Evolutionary conservation across 768 basidiomycete genomes (phyloP).

Genomic region (Vararia minispora): DNA sequence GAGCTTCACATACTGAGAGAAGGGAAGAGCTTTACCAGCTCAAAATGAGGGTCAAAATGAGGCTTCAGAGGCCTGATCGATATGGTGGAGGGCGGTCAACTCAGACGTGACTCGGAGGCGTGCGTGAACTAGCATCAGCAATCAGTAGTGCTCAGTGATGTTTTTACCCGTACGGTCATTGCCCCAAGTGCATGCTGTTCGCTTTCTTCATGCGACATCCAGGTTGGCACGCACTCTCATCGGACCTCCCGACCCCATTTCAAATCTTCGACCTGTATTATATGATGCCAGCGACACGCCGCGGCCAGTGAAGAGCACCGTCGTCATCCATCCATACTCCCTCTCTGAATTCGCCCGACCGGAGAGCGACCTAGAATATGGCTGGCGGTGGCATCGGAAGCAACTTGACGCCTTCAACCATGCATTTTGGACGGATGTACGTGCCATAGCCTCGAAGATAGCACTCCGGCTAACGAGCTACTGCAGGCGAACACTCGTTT

Average conservation of each 20-base stretch:
- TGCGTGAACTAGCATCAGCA: too few species aligned
- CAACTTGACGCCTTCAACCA: slow-evolving; percentile 69
- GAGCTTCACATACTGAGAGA: too few species aligned
- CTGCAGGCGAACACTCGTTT: slow-evolving; percentile 76
- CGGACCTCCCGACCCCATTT: slow-evolving; percentile 68
- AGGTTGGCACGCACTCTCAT: slow-evolving; percentile 26
- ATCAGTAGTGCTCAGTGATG: too few species aligned
- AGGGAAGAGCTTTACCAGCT: too few species aligned
- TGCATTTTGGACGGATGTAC: slow-evolving; percentile 70
- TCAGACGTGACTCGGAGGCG: too few species aligned
- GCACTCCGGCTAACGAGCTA: not conserved
- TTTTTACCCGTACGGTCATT: too few species aligned
- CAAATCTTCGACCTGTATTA: slow-evolving; percentile 69
- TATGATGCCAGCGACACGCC: slow-evolving; percentile 48
- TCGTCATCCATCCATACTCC: slow-evolving; percentile 58
- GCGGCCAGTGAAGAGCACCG: slow-evolving; percentile 14
- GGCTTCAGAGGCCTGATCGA: too few species aligned
- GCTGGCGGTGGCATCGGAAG: slow-evolving; percentile 60
- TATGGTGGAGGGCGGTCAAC: too few species aligned
- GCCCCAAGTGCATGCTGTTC: slow-evolving; percentile 4
- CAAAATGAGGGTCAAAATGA: too few species aligned
- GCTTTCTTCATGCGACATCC: slow-evolving; percentile 12
- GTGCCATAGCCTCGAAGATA: slow-evolving; percentile 18
- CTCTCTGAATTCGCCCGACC: slow-evolving; percentile 51
- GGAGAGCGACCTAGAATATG: slow-evolving; percentile 40